Percentiles rank a stretch among this genome's conserved stretches.
Evolutionary conservation across 176 grass and related monocot species (phyloP).

Genomic region (Metroxylon sagu): DNA sequence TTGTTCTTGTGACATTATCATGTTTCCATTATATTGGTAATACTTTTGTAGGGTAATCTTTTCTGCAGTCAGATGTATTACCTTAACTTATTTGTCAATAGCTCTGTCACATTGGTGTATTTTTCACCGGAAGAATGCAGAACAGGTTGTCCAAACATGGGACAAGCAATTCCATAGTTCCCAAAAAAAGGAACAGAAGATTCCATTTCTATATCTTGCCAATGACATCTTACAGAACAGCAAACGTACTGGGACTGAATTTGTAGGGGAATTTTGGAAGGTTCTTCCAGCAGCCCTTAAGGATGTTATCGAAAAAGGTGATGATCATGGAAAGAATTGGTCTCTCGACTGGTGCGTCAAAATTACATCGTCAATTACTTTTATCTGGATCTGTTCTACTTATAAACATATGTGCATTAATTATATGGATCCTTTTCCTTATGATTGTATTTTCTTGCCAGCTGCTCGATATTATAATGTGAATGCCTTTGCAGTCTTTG

Average conservation of each 20-base stretch:
- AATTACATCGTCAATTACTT: too few species aligned
- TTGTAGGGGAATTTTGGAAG: constrained; percentile 99
- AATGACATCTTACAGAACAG: constrained; percentile 99
- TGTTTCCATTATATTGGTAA: too few species aligned
- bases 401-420: too few species aligned
- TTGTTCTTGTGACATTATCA: too few species aligned
- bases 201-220: constrained; percentile 79
- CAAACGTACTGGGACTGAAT: constrained; percentile 85
- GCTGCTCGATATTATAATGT: too few species aligned
- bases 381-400: too few species aligned
- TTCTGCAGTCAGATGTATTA: not conserved
- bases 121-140: constrained; percentile 88
- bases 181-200: constrained; percentile 55
- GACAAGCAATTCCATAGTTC: constrained; percentile 78
- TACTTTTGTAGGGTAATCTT: too few species aligned
- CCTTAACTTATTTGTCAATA: constrained; percentile 29
- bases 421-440: too few species aligned
- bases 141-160: constrained; percentile 86
- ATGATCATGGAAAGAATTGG: constrained; percentile 63
- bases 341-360: constrained; percentile 59
- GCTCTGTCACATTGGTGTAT: constrained; percentile 98
- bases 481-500: too few species aligned
- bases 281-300: constrained; percentile 84
- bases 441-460: too few species aligned
- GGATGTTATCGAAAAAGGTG: constrained; percentile 58